A percentile compares a stretch with the other conserved stretches of the same genome.
phyloP scores from a whole-genome alignment of 805 yeast species.

The Metschnikowia koreensis region DNA sequence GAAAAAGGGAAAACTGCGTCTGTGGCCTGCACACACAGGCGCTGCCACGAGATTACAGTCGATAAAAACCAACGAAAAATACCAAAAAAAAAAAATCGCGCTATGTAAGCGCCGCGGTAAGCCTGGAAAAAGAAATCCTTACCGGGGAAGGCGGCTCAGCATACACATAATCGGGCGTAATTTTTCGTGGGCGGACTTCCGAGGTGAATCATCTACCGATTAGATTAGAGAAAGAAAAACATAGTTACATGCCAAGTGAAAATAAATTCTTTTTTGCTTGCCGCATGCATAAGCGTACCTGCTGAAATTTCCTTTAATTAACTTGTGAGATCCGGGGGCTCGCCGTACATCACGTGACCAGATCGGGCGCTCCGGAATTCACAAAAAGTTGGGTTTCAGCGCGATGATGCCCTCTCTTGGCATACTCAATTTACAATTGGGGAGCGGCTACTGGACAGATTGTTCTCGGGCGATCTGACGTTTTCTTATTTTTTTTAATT shows the following conservation, averaged over 20 bases:
- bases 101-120: background rate
- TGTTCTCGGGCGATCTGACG: too few relatives aligned
- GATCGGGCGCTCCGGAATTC: background rate
- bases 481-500: too few relatives aligned
- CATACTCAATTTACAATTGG: background rate
- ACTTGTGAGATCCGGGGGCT: background rate
- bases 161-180: background rate
- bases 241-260: too few relatives aligned
- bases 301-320: too few relatives aligned
- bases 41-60: background rate
- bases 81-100: conserved; percentile 2
- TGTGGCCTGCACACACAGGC: background rate
- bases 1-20: background rate
- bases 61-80: background rate
- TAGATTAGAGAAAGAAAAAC: background rate
- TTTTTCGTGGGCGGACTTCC: background rate
- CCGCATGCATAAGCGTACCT: too few relatives aligned
- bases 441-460: too few relatives aligned
- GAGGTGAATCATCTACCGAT: too few relatives aligned
- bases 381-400: background rate
- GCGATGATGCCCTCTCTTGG: background rate
- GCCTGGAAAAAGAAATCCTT: background rate
- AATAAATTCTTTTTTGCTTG: too few relatives aligned
- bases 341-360: background rate
- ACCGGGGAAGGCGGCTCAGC: conserved; percentile 1